Conservation (phyloP, 345 rosid genomes). For the Populus simonii region DNA sequence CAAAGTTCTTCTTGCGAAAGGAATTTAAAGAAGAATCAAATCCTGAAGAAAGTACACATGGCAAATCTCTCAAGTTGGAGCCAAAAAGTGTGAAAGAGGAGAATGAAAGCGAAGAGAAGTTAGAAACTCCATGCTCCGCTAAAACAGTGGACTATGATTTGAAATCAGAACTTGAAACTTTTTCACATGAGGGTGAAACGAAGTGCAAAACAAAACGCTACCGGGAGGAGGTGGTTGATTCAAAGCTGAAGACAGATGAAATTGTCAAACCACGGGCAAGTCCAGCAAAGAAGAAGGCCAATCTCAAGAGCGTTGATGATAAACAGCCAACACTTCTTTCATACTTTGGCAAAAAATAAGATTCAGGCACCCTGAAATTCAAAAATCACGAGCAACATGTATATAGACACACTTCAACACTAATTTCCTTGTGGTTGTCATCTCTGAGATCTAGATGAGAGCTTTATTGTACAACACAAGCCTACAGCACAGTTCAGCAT, state of each 20-base stretch:
- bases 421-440: no score
- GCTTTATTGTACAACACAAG: no score
- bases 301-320: conserved; percentile 34
- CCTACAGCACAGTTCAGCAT: no score
- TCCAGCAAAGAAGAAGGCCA: conserved; percentile 46
- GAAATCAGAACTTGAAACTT: conserved; percentile 8
- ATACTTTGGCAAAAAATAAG: conserved; percentile 51
- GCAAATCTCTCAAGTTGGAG: conserved; percentile 12
- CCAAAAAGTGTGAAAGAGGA: conserved; percentile 30
- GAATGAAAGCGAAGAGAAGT: conserved; percentile 19
- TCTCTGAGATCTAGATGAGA: no score
- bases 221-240: conserved; percentile 30
- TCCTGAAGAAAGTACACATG: conserved; percentile 19
- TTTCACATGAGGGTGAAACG: conserved; percentile 17
- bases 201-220: conserved; percentile 43
- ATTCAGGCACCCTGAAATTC: background rate
- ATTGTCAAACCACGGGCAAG: conserved; percentile 7
- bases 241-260: conserved; percentile 26
- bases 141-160: conserved; percentile 16
- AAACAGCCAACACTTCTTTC: conserved; percentile 63
- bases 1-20: conserved; percentile 64
- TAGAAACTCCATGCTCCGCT: background rate
- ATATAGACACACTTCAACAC: no score
- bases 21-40: conserved; percentile 35
- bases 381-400: no score